Evolutionary conservation across 371 early-diverging fungal species (phyloP).

Genomic region (Apophysomyces elegans): DNA sequence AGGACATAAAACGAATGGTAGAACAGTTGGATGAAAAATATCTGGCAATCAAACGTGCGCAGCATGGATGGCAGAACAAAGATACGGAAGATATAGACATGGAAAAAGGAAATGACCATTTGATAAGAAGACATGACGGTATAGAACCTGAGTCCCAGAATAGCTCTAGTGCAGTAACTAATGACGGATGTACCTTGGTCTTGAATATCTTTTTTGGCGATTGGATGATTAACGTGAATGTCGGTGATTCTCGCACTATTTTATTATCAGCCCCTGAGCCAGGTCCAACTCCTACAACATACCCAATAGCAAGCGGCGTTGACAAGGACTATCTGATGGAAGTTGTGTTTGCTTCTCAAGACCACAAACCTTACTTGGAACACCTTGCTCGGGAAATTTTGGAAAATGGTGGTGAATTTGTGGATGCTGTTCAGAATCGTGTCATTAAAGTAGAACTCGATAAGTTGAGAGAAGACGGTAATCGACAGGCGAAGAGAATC

Average conservation of each 20-base stretch:
- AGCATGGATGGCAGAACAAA: constrained; percentile 26
- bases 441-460: constrained; percentile 63
- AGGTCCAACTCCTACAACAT: constrained; percentile 16
- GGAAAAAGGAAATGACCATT: not conserved
- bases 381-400: constrained; percentile 64
- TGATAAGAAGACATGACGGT: not conserved
- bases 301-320: constrained; percentile 17
- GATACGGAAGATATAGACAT: constrained; percentile 8
- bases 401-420: constrained; percentile 71
- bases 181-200: constrained; percentile 85
- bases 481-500: constrained; percentile 56
- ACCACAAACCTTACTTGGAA: constrained; percentile 69
- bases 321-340: constrained; percentile 57
- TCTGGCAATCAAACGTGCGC: constrained; percentile 54
- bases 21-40: constrained; percentile 59
- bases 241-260: constrained; percentile 85
- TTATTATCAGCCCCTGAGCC: constrained; percentile 55
- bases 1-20: constrained; percentile 56
- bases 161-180: constrained; percentile 20
- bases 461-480: constrained; percentile 50
- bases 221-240: constrained; percentile 81
- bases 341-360: constrained; percentile 66
- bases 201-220: constrained; percentile 72
- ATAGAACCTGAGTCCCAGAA: not conserved
- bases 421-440: constrained; percentile 64